phyloP scores from a whole-genome alignment of 2,329 filamentous ascomycete genomes.

The Aureobasidium pullulans region DNA sequence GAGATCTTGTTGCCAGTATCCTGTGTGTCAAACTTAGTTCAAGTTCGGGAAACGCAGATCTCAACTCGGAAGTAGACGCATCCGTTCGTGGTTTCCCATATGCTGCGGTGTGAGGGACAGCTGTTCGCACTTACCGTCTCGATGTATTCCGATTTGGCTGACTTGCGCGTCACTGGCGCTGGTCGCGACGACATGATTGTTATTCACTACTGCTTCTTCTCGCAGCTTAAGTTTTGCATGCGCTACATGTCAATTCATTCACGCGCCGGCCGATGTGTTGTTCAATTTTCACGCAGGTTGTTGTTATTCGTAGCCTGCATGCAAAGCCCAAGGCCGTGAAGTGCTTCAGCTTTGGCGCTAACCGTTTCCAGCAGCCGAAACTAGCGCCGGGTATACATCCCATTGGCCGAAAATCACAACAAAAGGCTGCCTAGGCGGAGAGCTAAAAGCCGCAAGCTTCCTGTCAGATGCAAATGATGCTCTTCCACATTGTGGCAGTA shows the following conservation, averaged over 20 bases:
- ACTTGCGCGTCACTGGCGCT: slow-evolving; percentile 42
- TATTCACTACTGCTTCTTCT: not conserved
- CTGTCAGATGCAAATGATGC: not conserved
- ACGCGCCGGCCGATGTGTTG: not conserved
- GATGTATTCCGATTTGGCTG: slow-evolving; percentile 86
- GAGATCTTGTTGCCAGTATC: slow-evolving; percentile 98
- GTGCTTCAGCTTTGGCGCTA: not conserved
- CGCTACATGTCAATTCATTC: slow-evolving; percentile 9
- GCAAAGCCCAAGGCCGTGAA: not conserved
- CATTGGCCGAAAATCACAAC: not conserved
- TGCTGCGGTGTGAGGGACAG: not conserved
- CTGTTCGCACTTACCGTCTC: slow-evolving; percentile 63
- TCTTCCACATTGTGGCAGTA: not conserved
- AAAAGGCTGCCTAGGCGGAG: not conserved
- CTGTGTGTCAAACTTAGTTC: slow-evolving; percentile 43
- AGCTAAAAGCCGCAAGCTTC: not conserved
- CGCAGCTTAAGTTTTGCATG: slow-evolving; percentile 3
- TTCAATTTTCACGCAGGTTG: not conserved
- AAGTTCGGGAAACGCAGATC: too few species aligned
- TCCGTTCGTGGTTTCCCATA: too few species aligned
- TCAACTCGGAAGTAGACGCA: too few species aligned
- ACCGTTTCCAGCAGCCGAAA: not conserved
- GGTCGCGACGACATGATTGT: slow-evolving; percentile 23
- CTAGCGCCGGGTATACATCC: not conserved
- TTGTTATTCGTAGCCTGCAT: not conserved